phyloP scores from a whole-genome alignment of 108 stramenopile genomes.

The Stephanodiscus minutulus region DNA sequence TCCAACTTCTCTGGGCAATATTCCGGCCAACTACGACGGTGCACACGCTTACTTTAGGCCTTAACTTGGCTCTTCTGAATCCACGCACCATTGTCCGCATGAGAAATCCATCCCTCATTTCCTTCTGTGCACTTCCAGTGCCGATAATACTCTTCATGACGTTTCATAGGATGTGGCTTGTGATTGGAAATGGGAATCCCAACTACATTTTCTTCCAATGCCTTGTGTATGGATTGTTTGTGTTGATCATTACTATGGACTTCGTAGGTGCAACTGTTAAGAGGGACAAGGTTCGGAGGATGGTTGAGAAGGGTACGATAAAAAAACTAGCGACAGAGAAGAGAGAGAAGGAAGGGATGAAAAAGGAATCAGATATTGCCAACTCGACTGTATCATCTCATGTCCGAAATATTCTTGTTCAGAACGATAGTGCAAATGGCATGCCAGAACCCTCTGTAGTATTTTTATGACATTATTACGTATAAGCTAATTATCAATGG shows the following conservation, averaged over 20 bases:
- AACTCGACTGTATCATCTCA: background rate
- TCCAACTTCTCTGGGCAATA: slow-evolving; percentile 59
- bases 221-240: slow-evolving; percentile 74
- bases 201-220: slow-evolving; percentile 88
- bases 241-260: slow-evolving; percentile 47
- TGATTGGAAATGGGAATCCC: slow-evolving; percentile 75
- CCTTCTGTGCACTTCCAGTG: slow-evolving; percentile 60
- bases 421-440: background rate
- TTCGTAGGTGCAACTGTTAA: slow-evolving; percentile 48
- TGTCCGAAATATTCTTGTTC: background rate
- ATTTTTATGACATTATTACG: slow-evolving; percentile 21
- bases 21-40: slow-evolving; percentile 66
- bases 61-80: slow-evolving; percentile 54
- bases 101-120: slow-evolving; percentile 52
- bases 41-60: slow-evolving; percentile 59
- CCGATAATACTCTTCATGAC: slow-evolving; percentile 66
- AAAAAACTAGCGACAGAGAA: slow-evolving; percentile 5
- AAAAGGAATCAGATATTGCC: slow-evolving; percentile 2
- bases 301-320: slow-evolving; percentile 36
- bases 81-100: slow-evolving; percentile 69
- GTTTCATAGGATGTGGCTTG: slow-evolving; percentile 81
- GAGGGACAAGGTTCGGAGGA: slow-evolving; percentile 52
- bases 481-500: background rate
- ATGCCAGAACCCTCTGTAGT: slow-evolving; percentile 12
- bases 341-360: slow-evolving; percentile 2